Percentiles rank a stretch among this genome's conserved stretches.
Evolutionary conservation across 345 rosid species (phyloP).

Genomic region (Pugionium dolabratum): DNA sequence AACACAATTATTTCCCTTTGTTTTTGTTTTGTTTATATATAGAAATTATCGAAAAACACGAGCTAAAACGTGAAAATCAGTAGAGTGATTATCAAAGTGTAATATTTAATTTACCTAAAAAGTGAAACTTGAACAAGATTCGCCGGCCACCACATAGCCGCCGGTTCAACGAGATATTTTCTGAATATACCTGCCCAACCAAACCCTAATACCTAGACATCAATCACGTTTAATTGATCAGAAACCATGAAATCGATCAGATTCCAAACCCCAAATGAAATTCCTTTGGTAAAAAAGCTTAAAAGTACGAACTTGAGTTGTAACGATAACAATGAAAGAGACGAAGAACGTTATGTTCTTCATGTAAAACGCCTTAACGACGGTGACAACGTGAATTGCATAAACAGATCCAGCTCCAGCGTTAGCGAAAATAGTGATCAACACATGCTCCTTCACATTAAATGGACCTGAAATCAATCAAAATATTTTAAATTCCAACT

Average conservation of each 20-base stretch:
- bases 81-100: not conserved
- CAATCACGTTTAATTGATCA: constrained; percentile 35
- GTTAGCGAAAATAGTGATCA: constrained; percentile 89
- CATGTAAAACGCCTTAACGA: constrained; percentile 85
- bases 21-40: not conserved
- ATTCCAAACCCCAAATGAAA: not conserved
- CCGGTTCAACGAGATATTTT: constrained; percentile 87
- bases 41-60: constrained; percentile 20
- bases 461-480: constrained; percentile 59
- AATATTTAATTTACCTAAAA: constrained; percentile 60
- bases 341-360: constrained; percentile 76
- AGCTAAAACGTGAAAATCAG: constrained; percentile 11
- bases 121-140: constrained; percentile 97
- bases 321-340: constrained; percentile 72
- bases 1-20: not conserved
- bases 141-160: constrained; percentile 99
- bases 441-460: constrained; percentile 94
- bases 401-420: constrained; percentile 96
- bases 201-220: constrained; percentile 81
- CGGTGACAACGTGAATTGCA: constrained; percentile 84
- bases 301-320: constrained; percentile 69
- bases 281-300: not conserved
- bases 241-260: constrained; percentile 6
- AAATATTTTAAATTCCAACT: not conserved
- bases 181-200: constrained; percentile 99